Base-by-base conservation (phyloP, 2,329 filamentous ascomycete species). In the Ceratocystis cubensis region DNA sequence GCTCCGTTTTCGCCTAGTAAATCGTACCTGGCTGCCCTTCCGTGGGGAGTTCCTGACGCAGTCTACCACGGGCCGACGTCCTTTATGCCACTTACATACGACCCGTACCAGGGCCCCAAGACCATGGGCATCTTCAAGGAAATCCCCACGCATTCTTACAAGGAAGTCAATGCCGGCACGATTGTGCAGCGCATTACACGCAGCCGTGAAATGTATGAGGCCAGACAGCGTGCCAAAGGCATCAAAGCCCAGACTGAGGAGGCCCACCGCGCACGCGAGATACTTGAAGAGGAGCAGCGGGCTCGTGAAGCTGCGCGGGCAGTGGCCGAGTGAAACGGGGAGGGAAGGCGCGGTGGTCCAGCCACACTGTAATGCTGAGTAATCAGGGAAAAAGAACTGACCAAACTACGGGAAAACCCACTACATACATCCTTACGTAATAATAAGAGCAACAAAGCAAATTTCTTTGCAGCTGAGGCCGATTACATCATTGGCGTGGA, bases 51-150 rank as follows among this genome's bases (percentile, higher is more conserved):
- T 3, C 89, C 91, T 15, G 81, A 87, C 71, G 88, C 86, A 33
- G 89, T 99, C 69, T 99, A 97, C 76, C 94, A 99, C 77, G 94
- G 94, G n/a, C 91, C 91, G 5, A 99, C 94, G 0, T 83, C 88
- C 13, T 96, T 96, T 75, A 94, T 96, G 79, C 88, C 86, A 73
- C 74, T 85, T 28, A 89, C 86, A 5, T 89, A 89, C 73, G 88
- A 92, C 72, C 88, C 89, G 1, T 96, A 97, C 77, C 80, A 81
- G 33, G 89, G 85, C 15, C 86, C 91, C 65, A 94, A 92, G 76
- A 79, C 81, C 61, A 85, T 96, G 80, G 87, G 88, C 44, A 91
- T 99, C 73, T 96, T 96, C 79, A 82, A 80, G 50, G 84, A 96
- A 74, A 86, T 96, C 53, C 83, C 83, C 10, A 76, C 79, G 64